Base-by-base conservation (phyloP, 495 filamentous ascomycete genomes). In the Jackrogersella minutella region DNA sequence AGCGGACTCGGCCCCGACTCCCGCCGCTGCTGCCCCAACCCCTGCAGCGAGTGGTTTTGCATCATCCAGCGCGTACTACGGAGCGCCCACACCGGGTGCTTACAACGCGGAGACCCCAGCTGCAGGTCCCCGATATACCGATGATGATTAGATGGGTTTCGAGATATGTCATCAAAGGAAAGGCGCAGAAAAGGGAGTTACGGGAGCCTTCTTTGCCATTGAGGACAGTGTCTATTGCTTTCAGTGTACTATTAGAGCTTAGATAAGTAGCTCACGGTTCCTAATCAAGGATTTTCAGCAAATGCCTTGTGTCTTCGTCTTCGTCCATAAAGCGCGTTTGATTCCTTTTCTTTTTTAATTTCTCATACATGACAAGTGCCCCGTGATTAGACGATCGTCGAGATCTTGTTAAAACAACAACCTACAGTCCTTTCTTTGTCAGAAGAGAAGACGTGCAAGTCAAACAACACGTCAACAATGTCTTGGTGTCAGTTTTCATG, bases 71-170 rank as follows among this genome's bases (percentile, higher is more conserved):
- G 82, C 80, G 22, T 88, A 88, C 50, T 87, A 86, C 60, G 86
- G 87, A 56, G 91, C 91, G 2, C 90, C 91, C 2, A 96, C 93
- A 2, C 93, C 93, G 0, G 93, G 88, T 0, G 82, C 85, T 2
- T 91, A 90, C 70, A 87, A 85, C 31, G 86, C 90, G 17, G 89
- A 91, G 73, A 94, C 91, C 0, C 92, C 93, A 2, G 92, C 90
- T 9, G 87, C 88, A 8, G 87, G 82, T 43, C 85, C 84, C 26
- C 74, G 82, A 44, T 87, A 87, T 69, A 75, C 78, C 5, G 81
- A 85, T 44, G 82, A 85, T 51, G 81, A 84, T 53, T 78, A 71
- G 41, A 16, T 30, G 21, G 16, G 5, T 44, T 46, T 21, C 34
- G 26, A 39, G 43, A 41, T 54, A 21, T 21, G 57, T 37, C 22